Evolutionary conservation across 139 green algal species (phyloP).

Genomic region (Chlorella sp.): DNA sequence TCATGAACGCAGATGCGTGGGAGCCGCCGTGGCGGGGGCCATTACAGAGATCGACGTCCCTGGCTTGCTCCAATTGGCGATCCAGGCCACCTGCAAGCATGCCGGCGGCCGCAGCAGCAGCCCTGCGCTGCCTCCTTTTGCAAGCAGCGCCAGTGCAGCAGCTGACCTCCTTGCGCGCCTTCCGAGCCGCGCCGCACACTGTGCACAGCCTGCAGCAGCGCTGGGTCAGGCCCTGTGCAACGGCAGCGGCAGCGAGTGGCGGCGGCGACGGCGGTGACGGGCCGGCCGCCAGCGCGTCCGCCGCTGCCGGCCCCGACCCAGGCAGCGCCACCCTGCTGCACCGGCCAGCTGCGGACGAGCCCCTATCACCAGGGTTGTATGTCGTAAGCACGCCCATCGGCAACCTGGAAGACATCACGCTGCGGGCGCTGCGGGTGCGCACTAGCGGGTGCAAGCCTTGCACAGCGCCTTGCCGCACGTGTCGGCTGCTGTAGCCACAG

Average conservation of each 20-base stretch:
- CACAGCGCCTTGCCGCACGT: no score
- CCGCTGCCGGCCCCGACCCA: no score
- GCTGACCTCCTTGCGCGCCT: conserved; percentile 9
- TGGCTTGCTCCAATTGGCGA: no score
- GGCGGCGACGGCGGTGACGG: not conserved
- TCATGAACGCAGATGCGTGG: no score
- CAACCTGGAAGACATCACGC: conserved; percentile 90
- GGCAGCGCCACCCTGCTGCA: not conserved
- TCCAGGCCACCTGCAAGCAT: no score
- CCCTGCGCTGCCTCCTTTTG: not conserved
- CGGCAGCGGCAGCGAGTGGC: not conserved
- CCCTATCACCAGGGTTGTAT: conserved; percentile 40
- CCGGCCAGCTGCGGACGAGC: not conserved
- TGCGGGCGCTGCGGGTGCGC: conserved; percentile 66
- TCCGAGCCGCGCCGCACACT: not conserved
- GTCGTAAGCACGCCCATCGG: conserved; percentile 88
- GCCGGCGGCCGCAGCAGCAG: not conserved
- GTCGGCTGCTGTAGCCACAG: not conserved
- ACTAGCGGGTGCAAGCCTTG: no score
- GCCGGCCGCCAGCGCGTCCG: not conserved
- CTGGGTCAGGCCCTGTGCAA: no score
- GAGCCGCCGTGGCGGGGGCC: no score
- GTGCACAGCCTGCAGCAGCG: no score
- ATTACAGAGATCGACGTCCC: no score
- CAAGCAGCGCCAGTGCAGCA: not conserved